A percentile compares a stretch with the other conserved stretches of the same genome.
phyloP scores from a whole-genome alignment of 495 filamentous ascomycete species.

The Podospora comata region DNA sequence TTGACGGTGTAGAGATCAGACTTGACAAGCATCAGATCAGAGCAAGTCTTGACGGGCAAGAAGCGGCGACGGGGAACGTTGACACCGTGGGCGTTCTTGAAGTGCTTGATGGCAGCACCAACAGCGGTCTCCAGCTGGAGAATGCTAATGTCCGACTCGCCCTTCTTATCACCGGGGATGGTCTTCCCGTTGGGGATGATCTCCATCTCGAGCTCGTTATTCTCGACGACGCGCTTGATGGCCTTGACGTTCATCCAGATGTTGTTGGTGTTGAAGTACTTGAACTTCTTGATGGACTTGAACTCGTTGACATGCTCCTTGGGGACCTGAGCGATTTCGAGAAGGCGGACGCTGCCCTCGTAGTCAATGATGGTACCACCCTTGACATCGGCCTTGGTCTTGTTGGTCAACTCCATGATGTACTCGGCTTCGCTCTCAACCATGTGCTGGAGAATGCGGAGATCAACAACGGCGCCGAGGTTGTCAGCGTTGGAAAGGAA shows the following conservation, averaged over 20 bases:
- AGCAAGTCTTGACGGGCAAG: conserved; percentile 99
- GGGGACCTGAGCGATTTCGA: conserved; percentile 99
- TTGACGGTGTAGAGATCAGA: conserved; percentile 99
- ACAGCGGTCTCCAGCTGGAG: conserved; percentile 98
- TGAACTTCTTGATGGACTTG: conserved; percentile 99
- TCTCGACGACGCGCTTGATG: conserved; percentile 97
- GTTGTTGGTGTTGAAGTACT: conserved; percentile 99
- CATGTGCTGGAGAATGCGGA: conserved; percentile 99
- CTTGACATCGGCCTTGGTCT: conserved; percentile 99
- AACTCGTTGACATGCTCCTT: conserved; percentile 99
- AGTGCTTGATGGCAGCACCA: conserved; percentile 97
- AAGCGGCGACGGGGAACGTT: conserved; percentile 97
- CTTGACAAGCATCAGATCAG: conserved; percentile 99
- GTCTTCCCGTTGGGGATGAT: conserved; percentile 99
- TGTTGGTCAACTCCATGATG: conserved; percentile 99
- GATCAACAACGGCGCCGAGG: conserved; percentile 93
- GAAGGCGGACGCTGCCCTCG: conserved; percentile 89
- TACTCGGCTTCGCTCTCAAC: conserved; percentile 92
- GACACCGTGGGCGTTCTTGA: conserved; percentile 97
- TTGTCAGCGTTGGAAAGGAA: conserved; percentile 99
- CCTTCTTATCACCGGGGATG: conserved; percentile 98
- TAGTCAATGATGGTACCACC: conserved; percentile 99
- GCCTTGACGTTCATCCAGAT: conserved; percentile 99
- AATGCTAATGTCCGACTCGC: conserved; percentile 95
- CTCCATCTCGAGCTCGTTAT: conserved; percentile 98